These are phyloP conservation scores for Fusarium cicatricum DNA, from an alignment of 2,329 filamentous ascomycete genomes.

Conservation along the genomic window DNA sequence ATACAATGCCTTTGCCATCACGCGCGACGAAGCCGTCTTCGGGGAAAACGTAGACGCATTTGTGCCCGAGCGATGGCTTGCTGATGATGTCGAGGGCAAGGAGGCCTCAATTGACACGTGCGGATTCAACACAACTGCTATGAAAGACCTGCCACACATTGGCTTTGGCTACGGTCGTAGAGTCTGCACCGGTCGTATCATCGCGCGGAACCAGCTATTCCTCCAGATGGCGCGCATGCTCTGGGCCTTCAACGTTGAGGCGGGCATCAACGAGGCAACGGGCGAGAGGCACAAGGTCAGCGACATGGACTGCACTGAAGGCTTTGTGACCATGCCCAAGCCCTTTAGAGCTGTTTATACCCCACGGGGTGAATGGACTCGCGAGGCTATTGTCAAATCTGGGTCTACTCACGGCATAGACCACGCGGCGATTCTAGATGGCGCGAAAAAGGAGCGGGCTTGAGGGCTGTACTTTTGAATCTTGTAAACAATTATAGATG, in stretches of 20 bases:
- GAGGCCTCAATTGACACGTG: conserved; percentile 7
- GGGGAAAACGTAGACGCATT: conserved; percentile 50
- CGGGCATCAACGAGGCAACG: conserved; percentile 27
- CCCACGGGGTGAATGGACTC: conserved; percentile 43
- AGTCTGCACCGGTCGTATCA: conserved; percentile 52
- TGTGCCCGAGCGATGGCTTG: conserved; percentile 47
- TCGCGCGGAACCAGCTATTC: conserved; percentile 58
- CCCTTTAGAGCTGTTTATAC: conserved; percentile 42
- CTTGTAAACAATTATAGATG: no score
- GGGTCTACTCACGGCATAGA: conserved; percentile 5
- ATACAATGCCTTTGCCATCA: conserved; percentile 52
- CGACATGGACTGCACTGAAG: conserved; percentile 38
- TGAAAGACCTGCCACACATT: conserved; percentile 43
- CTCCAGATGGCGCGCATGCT: conserved; percentile 53
- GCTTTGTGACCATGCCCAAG: conserved; percentile 40
- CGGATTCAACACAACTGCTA: conserved; percentile 9
- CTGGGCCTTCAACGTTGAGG: conserved; percentile 58
- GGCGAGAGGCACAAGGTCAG: conserved; percentile 32
- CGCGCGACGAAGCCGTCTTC: conserved; percentile 48
- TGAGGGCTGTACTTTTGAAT: no score
- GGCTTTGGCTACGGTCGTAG: conserved; percentile 60
- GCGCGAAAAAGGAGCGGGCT: not conserved
- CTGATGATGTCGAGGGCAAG: conserved; percentile 9
- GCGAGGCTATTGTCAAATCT: conserved; percentile 19
- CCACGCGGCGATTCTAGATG: conserved; percentile 2